phyloP scores from a whole-genome alignment of 148 eudicot genomes.

The Diospyros kaki region DNA sequence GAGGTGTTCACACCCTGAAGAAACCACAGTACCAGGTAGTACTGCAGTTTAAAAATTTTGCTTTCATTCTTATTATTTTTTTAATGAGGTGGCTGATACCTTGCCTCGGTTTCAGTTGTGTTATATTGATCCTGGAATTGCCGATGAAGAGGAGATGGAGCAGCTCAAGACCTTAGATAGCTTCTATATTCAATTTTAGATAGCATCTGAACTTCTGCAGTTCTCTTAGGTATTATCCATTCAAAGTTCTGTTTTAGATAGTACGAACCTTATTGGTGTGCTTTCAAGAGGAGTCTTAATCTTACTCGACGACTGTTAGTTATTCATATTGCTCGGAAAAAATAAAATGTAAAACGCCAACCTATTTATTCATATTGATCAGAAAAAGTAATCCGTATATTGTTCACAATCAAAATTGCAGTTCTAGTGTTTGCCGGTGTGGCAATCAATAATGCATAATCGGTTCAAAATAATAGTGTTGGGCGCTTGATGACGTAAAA shows the following conservation, averaged over 20 bases:
- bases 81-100: constrained; percentile 15
- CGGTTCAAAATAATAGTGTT: constrained; percentile 42
- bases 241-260: neutral
- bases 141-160: constrained; percentile 56
- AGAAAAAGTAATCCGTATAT: too few relatives aligned
- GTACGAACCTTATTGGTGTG: too few relatives aligned
- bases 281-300: too few relatives aligned
- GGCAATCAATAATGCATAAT: constrained; percentile 59
- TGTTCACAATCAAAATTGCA: too few relatives aligned
- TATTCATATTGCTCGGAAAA: too few relatives aligned
- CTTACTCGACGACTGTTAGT: too few relatives aligned
- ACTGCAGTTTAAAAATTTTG: neutral
- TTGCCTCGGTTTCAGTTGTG: constrained; percentile 51
- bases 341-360: too few relatives aligned
- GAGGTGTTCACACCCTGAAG: constrained; percentile 83
- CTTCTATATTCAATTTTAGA: constrained; percentile 40
- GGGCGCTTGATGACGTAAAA: constrained; percentile 29
- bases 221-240: constrained; percentile 8
- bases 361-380: too few relatives aligned
- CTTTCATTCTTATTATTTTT: constrained; percentile 4
- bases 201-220: neutral
- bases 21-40: constrained; percentile 89
- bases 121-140: constrained; percentile 86
- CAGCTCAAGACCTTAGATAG: constrained; percentile 63
- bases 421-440: neutral